Base-by-base conservation (phyloP, 23 red algal species). In the Gracilaria domingensis region DNA sequence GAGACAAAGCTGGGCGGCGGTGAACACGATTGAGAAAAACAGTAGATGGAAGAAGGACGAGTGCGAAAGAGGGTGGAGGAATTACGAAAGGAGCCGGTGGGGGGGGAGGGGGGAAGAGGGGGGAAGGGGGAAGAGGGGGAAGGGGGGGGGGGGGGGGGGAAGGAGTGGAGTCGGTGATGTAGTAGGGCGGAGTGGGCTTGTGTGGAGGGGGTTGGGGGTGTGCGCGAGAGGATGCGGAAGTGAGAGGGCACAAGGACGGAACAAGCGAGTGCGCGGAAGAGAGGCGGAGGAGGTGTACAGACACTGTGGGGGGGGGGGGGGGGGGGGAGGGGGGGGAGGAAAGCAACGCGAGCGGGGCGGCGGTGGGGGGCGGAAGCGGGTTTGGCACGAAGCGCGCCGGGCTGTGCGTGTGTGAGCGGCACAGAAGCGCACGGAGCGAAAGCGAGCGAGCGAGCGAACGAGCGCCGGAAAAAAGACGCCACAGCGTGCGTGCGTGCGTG, bases 101-200 rank as follows among this genome's bases (percentile, higher is more conserved):
- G 36, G 20, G 36, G 1, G 1, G 5, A 18, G 45, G 49, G 4
- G 77, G 28, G 12, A 17, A 20, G 25, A 8, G 12, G 44, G 77
- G 48, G 33, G 77, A 12, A 42, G 25, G 77, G 44, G 33, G 33
- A 7, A 21, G n/a, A 18, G 45, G 44, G 30, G 83, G 39, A 62
- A 11, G 36, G 23, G 47, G 48, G 36, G 16, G 50, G 69, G 62
- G 33, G 65, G 83, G n/a, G 83, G 21, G 83, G 83, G 44, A 18
- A 23, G 66, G 40, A 28, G 50, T 53, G 57, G 32, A 21, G 56
- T 51, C 39, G 23, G 28, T n/a, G 54, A 26, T 6, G 80, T 51
- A 40, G 34, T 13, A 45, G n/a, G 56, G 25, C 12, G 32, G 28
- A 23, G 21, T 0, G 49, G 33, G 9, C 51, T 23, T 11, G 34